Conservation (phyloP, 352 stramenopile species). For the Phytophthora chlamydospora region DNA sequence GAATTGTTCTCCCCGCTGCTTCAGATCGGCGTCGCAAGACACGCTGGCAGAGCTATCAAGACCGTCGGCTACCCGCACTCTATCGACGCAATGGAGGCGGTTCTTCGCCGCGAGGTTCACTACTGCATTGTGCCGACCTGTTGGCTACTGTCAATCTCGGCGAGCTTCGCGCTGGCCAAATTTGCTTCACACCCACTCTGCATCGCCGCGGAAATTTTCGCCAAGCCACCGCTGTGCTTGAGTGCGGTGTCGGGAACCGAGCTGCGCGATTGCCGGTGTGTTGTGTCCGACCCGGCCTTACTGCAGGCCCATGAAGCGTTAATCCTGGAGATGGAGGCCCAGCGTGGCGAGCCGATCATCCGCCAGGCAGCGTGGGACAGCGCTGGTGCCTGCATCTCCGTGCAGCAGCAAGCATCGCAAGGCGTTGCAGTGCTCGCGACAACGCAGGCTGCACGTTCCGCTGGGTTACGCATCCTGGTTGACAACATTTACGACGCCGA, state of each 20-base stretch:
- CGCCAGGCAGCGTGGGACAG: no score
- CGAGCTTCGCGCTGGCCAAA: background rate
- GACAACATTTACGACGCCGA: background rate
- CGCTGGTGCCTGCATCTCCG: no score
- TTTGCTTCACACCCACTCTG: background rate
- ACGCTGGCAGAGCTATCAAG: background rate
- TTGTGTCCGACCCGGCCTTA: background rate
- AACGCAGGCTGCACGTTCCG: background rate
- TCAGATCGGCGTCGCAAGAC: background rate
- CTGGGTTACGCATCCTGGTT: background rate
- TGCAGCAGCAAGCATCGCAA: background rate
- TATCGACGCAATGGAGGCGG: slow-evolving; percentile 1
- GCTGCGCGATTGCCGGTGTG: slow-evolving; percentile 1
- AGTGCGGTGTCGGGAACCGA: slow-evolving; percentile 2
- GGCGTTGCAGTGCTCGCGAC: slow-evolving; percentile 6
- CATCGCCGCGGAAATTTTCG: slow-evolving; percentile 1
- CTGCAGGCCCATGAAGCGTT: background rate
- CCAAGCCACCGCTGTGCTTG: background rate
- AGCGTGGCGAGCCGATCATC: background rate
- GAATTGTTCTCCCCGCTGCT: background rate
- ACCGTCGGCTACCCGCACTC: background rate
- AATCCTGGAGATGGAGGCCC: background rate
- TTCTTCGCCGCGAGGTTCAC: background rate
- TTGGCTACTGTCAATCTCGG: background rate
- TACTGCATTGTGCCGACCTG: slow-evolving; percentile 1